Base-by-base conservation (phyloP, 2,329 filamentous ascomycete genomes). In the Kalaharituber pfeilii region DNA sequence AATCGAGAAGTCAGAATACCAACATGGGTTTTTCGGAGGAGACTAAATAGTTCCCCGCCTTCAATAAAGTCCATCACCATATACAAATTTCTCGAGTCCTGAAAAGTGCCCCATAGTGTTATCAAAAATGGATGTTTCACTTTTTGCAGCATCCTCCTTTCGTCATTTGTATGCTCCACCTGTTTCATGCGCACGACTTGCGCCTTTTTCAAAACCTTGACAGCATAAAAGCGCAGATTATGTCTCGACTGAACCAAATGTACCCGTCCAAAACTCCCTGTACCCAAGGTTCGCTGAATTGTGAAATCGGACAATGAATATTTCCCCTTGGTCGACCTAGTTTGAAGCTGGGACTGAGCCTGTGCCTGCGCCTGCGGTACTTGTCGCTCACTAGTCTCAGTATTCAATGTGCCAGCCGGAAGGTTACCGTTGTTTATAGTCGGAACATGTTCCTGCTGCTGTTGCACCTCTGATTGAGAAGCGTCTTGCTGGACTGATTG, bases 61-160 rank as follows among this genome's bases (percentile, higher is more conserved):
- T 98, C 91, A 53, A 98, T 89, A 72, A 98, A 98, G 69, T 98
- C 91, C 91, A 98, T 98, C 65, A 98, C 91, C 91, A 98, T 98
- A 77, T 98, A 98, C 30, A 98, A 73, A 67, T 95, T 96, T 71
- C 81, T 87, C 51, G 81, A 78, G 66, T 98, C 91, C 68, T 96
- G 89, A 69, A 96, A 98, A 8, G 91, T 98, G 56, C 91, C 91
- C 91, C 91, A 98, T 39, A 98, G 75, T 1, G 91, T 98, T 67
- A 98, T 91, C 60, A 98, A 75, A 71, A 98, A 98, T 11, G 91
- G 88, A 70, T 98, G 89, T 69, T 95, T 94, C 68, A 96, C 91
- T 68, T 94, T 84, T 67, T 86, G 85, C 65, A 98, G 73, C 91
- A 98, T 98, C 64, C 79, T 80, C 62, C 91, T 78, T 73, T 98